A percentile compares a stretch with the other conserved stretches of the same genome.
phyloP scores from a whole-genome alignment of 176 grass and related monocot species.

The Elaeis guineensis region DNA sequence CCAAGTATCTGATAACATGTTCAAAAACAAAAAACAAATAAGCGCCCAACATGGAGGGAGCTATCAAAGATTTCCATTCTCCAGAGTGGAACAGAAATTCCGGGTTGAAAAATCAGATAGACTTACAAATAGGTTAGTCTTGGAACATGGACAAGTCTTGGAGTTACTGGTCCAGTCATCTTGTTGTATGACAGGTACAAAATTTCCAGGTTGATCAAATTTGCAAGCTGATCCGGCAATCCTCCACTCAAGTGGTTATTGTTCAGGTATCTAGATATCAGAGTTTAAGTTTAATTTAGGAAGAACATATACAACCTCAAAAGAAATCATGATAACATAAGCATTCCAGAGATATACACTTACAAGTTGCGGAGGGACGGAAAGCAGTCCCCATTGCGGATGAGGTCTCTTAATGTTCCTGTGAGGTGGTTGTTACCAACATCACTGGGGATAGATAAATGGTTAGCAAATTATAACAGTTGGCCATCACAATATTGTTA shows the following conservation, averaged over 20 bases:
- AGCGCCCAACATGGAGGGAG: too few species aligned
- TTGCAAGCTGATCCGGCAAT: constrained; percentile 84
- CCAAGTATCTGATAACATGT: constrained; percentile 52
- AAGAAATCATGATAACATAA: too few species aligned
- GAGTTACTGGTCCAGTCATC: constrained; percentile 71
- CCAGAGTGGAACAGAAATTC: too few species aligned
- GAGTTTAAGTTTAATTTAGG: neutral
- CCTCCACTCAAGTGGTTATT: constrained; percentile 83
- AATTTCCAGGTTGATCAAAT: constrained; percentile 89
- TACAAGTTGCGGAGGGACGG: constrained; percentile 85
- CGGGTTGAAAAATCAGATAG: neutral
- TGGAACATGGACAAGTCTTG: constrained; percentile 62
- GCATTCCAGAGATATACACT: constrained; percentile 8
- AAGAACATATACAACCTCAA: too few species aligned
- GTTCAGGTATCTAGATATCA: constrained; percentile 57
- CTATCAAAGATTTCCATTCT: too few species aligned
- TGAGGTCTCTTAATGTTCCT: constrained; percentile 73
- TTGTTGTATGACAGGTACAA: constrained; percentile 83
- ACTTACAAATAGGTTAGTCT: constrained; percentile 94
- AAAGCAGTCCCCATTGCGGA: constrained; percentile 75
- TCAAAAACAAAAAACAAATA: too few species aligned
- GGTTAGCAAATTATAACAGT: neutral
- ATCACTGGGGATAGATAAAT: constrained; percentile 38
- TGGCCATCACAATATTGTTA: too few species aligned
- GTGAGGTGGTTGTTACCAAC: constrained; percentile 77